Percentiles rank a stretch among this genome's conserved stretches.
These are phyloP conservation scores for Parachaetomium inaequale DNA, from an alignment of 495 filamentous ascomycete species.

Conservation along the genomic window DNA sequence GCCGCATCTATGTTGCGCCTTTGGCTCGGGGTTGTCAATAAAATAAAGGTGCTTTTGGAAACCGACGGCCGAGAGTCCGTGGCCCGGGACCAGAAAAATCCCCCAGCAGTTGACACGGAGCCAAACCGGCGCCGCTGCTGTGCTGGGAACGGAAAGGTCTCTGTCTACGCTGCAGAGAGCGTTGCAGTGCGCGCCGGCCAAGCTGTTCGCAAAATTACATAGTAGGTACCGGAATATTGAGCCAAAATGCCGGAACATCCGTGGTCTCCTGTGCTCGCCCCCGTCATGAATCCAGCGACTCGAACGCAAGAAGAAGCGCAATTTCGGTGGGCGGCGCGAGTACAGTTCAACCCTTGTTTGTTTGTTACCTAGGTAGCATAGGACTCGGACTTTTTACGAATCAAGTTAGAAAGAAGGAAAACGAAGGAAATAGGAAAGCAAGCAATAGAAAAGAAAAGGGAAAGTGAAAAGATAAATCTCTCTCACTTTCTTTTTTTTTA, in stretches of 20 bases:
- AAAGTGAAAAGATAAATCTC: too few species aligned
- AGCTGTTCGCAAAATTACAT: not conserved
- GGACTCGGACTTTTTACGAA: too few species aligned
- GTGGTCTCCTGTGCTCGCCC: not conserved
- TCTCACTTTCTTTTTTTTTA: too few species aligned
- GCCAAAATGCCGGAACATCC: not conserved
- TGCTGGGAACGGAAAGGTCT: conserved; percentile 11
- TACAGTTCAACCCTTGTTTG: too few species aligned
- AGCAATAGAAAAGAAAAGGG: too few species aligned
- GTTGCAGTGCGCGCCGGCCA: not conserved
- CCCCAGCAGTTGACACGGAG: not conserved
- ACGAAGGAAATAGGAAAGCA: too few species aligned
- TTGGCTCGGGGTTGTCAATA: not conserved
- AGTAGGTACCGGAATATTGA: not conserved
- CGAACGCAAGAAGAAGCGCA: not conserved
- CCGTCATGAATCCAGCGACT: not conserved
- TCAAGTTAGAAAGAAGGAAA: too few species aligned
- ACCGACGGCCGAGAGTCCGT: not conserved
- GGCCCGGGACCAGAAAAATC: conserved; percentile 10
- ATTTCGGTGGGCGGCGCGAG: too few species aligned
- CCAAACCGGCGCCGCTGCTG: conserved; percentile 1
- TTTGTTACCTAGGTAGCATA: too few species aligned
- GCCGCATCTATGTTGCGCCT: not conserved
- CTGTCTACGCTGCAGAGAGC: not conserved
- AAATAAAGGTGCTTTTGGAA: not conserved